Percentiles rank a stretch among this genome's conserved stretches.
phyloP scores from a whole-genome alignment of 352 stramenopile species.

The Phytophthora tubulina region DNA sequence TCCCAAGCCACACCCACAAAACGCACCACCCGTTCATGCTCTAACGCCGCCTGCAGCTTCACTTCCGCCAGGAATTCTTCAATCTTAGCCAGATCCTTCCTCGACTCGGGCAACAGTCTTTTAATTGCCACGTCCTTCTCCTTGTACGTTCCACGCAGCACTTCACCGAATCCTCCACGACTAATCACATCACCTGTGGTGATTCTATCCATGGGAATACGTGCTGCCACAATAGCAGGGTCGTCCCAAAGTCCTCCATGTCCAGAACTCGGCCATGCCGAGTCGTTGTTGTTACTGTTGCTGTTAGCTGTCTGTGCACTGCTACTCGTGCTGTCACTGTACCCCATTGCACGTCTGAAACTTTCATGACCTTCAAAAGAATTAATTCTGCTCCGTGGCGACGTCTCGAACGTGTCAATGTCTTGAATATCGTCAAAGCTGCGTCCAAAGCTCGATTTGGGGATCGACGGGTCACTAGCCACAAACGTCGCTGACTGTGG shows the following conservation, averaged over 20 bases:
- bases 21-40: conserved; percentile 46
- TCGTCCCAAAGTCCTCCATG: conserved; percentile 55
- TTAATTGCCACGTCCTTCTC: conserved; percentile 58
- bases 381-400: conserved; percentile 35
- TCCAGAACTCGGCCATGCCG: conserved; percentile 33
- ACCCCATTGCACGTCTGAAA: conserved; percentile 37
- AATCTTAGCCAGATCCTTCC: conserved; percentile 51
- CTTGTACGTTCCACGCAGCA: conserved; percentile 54
- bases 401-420: conserved; percentile 36
- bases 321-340: conserved; percentile 35
- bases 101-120: conserved; percentile 49
- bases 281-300: conserved; percentile 34
- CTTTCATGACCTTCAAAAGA: conserved; percentile 40
- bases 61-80: conserved; percentile 67
- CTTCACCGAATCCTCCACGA: conserved; percentile 59
- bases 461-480: conserved; percentile 15
- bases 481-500: conserved; percentile 15
- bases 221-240: conserved; percentile 52
- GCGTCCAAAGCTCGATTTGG: conserved; percentile 19
- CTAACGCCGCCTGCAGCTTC: conserved; percentile 45
- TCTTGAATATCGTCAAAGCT: conserved; percentile 27
- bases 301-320: conserved; percentile 22
- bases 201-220: conserved; percentile 62
- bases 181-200: conserved; percentile 45
- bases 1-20: conserved; percentile 60